phyloP scores from a whole-genome alignment of 2,329 filamentous ascomycete species.

The Sporothrix curviconia region DNA sequence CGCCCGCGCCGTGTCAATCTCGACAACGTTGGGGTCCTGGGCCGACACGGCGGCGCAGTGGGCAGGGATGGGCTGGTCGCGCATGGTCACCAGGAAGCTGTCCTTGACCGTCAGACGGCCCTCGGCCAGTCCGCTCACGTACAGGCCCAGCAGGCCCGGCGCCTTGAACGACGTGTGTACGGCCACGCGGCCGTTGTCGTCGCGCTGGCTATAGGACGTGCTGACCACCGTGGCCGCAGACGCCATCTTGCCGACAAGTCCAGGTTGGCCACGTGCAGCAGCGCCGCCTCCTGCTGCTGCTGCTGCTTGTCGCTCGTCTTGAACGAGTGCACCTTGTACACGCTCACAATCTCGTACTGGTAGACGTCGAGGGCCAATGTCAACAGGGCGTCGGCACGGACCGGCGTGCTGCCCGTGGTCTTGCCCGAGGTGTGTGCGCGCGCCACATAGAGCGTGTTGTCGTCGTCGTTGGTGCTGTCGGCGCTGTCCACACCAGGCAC shows the following conservation, averaged over 20 bases:
- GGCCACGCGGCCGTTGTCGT: conserved; percentile 52
- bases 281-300: conserved; percentile 23
- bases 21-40: conserved; percentile 54
- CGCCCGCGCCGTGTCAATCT: conserved; percentile 68
- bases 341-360: conserved; percentile 76
- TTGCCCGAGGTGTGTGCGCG: conserved; percentile 63
- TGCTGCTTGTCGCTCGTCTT: conserved; percentile 27
- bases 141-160: conserved; percentile 68
- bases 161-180: conserved; percentile 71
- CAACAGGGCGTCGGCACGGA: conserved; percentile 42
- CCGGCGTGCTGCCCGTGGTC: conserved; percentile 48
- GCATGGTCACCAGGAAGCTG: conserved; percentile 69
- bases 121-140: conserved; percentile 60
- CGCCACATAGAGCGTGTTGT: conserved; percentile 56
- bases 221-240: conserved; percentile 70
- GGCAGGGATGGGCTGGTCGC: conserved; percentile 61
- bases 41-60: conserved; percentile 56
- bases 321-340: conserved; percentile 60
- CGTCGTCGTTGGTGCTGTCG: conserved; percentile 20
- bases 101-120: conserved; percentile 48
- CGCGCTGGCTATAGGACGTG: conserved; percentile 43
- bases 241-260: conserved; percentile 82
- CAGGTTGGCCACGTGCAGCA: conserved; percentile 68
- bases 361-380: conserved; percentile 55
- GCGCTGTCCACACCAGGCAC: conserved; percentile 62